A percentile compares a stretch with the other conserved stretches of the same genome.
phyloP scores from a whole-genome alignment of 257 asterid genomes.

The Capsicum baccatum region DNA sequence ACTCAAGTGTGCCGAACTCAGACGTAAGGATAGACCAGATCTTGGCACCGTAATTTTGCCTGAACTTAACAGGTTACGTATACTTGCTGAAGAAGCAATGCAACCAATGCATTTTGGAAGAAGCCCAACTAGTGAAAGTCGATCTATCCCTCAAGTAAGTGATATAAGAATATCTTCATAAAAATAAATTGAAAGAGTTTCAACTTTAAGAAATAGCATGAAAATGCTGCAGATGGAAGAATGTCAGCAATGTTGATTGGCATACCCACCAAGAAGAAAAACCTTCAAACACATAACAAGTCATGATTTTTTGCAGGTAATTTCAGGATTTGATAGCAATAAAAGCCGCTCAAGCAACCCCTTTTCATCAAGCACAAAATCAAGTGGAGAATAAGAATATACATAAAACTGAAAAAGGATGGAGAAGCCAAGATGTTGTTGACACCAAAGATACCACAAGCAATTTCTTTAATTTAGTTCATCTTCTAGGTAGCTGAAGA shows the following conservation, averaged over 20 bases:
- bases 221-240: conserved; percentile 10
- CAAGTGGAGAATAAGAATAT: conserved; percentile 26
- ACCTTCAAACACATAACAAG: conserved; percentile 25
- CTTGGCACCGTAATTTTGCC: conserved; percentile 66
- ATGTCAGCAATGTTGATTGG: conserved; percentile 20
- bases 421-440: conserved; percentile 3
- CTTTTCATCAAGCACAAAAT: conserved; percentile 24
- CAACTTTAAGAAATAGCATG: conserved; percentile 23
- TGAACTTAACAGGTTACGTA: conserved; percentile 68
- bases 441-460: conserved; percentile 23
- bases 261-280: conserved; percentile 23
- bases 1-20: conserved; percentile 74
- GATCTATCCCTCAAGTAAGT: conserved; percentile 54
- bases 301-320: conserved; percentile 24
- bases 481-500: conserved; percentile 27
- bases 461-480: conserved; percentile 2
- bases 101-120: conserved; percentile 34
- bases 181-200: conserved; percentile 5
- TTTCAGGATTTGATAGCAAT: conserved; percentile 25
- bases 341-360: conserved; percentile 31
- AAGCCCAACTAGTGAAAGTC: conserved; percentile 35
- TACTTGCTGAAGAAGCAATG: conserved; percentile 68
- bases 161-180: not conserved
- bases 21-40: conserved; percentile 87
- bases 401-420: conserved; percentile 7